These are phyloP conservation scores for Trifolium fragiferum DNA, from an alignment of 306 rosid genomes.

Conservation along the genomic window DNA sequence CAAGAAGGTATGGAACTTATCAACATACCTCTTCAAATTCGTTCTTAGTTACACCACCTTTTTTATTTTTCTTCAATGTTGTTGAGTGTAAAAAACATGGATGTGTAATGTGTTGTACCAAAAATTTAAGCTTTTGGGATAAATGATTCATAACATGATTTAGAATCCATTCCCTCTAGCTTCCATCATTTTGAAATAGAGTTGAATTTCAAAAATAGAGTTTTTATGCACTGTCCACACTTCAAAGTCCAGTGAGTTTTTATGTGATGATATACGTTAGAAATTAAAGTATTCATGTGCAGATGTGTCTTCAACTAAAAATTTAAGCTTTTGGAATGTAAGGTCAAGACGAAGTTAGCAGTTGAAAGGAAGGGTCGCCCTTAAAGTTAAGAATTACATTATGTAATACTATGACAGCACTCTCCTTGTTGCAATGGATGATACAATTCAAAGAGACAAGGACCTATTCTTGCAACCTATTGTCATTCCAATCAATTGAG, in stretches of 20 bases:
- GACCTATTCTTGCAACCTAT: neutral
- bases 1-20: constrained; percentile 21
- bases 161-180: neutral
- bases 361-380: neutral
- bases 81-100: neutral
- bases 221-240: neutral
- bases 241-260: neutral
- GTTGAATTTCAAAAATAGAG: neutral
- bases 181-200: neutral
- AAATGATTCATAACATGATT: neutral
- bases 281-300: neutral
- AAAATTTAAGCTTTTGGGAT: constrained; percentile 1
- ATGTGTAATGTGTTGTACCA: neutral
- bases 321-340: neutral
- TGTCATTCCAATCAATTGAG: neutral
- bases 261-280: neutral
- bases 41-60: constrained; percentile 8
- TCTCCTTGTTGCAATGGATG: neutral
- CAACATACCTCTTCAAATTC: neutral
- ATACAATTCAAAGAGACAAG: constrained; percentile 14
- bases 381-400: neutral
- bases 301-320: neutral
- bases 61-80: constrained; percentile 22
- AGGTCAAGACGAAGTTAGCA: neutral
- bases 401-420: neutral